These are phyloP conservation scores for Cystofilobasidium ferigula DNA, from an alignment of 768 basidiomycete genomes.

Conservation along the genomic window DNA sequence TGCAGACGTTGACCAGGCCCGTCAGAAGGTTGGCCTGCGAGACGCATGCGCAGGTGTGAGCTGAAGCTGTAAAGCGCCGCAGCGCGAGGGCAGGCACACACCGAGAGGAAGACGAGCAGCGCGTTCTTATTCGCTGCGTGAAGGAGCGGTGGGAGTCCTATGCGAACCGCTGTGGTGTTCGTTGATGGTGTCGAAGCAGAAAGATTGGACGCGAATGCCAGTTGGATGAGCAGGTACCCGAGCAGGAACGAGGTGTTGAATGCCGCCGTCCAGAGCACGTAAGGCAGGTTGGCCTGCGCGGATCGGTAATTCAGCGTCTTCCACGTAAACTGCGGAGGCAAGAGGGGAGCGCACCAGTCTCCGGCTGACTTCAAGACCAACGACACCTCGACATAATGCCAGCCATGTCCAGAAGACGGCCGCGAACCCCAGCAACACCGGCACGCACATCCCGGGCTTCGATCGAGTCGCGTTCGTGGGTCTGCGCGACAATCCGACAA, in stretches of 20 bases:
- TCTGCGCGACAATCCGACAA: conserved; percentile 49
- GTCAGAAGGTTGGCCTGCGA: conserved; percentile 74
- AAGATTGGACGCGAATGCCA: no score
- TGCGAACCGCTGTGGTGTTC: conserved; percentile 12
- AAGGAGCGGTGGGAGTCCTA: conserved; percentile 44
- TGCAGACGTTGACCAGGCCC: conserved; percentile 66
- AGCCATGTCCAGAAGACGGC: conserved; percentile 66
- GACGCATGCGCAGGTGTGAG: not conserved
- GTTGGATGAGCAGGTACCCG: conserved; percentile 66
- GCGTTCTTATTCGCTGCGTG: conserved; percentile 76
- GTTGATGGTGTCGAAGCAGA: conserved; percentile 36
- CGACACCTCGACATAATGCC: conserved; percentile 29
- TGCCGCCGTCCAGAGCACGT: conserved; percentile 77
- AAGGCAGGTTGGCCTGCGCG: conserved; percentile 70
- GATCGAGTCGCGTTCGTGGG: conserved; percentile 6
- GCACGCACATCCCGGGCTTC: conserved; percentile 52
- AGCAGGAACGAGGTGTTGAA: conserved; percentile 80
- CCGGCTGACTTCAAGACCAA: conserved; percentile 46
- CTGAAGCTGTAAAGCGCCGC: not conserved
- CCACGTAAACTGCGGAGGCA: no score
- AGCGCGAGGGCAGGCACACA: conserved; percentile 40
- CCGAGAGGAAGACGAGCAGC: conserved; percentile 66
- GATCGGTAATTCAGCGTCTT: no score
- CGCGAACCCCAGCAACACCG: conserved; percentile 64
- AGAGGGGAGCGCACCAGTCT: conserved; percentile 46